phyloP scores from a whole-genome alignment of 1,284 basidiomycete species.

The Microbotryum scabiosae region DNA sequence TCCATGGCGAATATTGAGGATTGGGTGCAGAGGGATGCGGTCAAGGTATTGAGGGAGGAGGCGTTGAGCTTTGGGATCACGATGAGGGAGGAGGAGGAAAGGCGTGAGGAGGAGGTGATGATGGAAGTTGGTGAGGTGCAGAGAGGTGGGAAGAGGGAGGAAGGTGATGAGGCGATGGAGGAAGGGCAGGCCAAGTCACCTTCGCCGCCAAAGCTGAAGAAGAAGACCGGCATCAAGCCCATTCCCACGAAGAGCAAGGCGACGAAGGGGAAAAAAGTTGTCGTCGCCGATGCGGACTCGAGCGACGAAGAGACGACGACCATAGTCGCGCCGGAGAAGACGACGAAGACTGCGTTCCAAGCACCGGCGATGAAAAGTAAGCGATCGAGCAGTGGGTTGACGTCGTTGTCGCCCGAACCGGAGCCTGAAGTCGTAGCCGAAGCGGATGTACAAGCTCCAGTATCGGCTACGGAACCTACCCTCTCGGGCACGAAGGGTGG shows the following conservation, averaged over 20 bases:
- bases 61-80: background rate
- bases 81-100: background rate
- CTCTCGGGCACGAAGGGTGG: background rate
- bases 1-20: conserved; percentile 7
- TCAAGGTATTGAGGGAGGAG: background rate
- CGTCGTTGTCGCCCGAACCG: background rate
- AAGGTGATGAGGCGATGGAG: background rate
- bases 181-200: background rate
- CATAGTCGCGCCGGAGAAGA: background rate
- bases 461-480: no score
- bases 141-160: background rate
- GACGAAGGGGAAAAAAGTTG: conserved; percentile 30
- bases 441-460: background rate
- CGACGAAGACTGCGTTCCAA: background rate
- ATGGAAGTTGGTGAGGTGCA: conserved; percentile 8
- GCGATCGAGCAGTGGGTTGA: background rate
- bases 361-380: background rate
- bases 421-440: background rate
- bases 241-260: conserved; percentile 40
- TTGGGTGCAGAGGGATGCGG: conserved; percentile 19
- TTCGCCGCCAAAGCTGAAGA: background rate
- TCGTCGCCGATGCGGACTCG: background rate
- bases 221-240: background rate
- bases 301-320: background rate
- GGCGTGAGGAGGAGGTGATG: background rate